phyloP scores from a whole-genome alignment of 2,329 filamentous ascomycete species.

The Sclerotinia minor region DNA sequence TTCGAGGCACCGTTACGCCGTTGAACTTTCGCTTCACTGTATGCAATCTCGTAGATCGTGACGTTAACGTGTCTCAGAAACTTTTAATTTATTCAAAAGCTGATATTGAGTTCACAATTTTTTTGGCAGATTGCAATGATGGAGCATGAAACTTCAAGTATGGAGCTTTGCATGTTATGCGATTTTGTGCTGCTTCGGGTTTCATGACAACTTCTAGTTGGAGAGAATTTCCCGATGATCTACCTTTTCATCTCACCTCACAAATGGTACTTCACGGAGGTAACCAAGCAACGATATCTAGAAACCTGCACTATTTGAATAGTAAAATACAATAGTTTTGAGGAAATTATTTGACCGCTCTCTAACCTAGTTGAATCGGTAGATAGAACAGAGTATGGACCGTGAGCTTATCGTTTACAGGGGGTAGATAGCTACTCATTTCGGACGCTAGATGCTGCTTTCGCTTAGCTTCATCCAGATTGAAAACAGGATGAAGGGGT shows the following conservation, averaged over 20 bases:
- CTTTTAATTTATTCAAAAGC: neutral
- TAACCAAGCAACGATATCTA: neutral
- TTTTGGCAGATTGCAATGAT: neutral
- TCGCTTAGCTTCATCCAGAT: constrained; percentile 16
- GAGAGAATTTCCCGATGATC: constrained; percentile 11
- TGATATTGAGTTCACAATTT: neutral
- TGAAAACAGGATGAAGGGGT: constrained; percentile 14
- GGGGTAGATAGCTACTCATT: neutral
- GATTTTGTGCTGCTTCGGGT: neutral
- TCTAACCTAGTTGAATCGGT: neutral
- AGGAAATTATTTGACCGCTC: neutral
- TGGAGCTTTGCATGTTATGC: neutral
- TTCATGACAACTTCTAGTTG: neutral
- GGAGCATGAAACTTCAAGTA: neutral
- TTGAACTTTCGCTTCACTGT: constrained; percentile 4
- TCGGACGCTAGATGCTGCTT: neutral
- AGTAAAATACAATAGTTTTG: neutral
- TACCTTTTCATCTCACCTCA: constrained; percentile 12
- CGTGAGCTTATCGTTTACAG: constrained; percentile 3
- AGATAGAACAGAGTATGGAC: neutral
- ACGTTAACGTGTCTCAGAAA: constrained; percentile 8
- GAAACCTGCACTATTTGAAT: constrained; percentile 7
- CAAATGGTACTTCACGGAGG: constrained; percentile 3
- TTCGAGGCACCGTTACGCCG: neutral
- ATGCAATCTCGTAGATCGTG: neutral